These are phyloP conservation scores for Moesziomyces sp. DNA, from an alignment of 1,284 basidiomycete genomes.

Conservation along the genomic window DNA sequence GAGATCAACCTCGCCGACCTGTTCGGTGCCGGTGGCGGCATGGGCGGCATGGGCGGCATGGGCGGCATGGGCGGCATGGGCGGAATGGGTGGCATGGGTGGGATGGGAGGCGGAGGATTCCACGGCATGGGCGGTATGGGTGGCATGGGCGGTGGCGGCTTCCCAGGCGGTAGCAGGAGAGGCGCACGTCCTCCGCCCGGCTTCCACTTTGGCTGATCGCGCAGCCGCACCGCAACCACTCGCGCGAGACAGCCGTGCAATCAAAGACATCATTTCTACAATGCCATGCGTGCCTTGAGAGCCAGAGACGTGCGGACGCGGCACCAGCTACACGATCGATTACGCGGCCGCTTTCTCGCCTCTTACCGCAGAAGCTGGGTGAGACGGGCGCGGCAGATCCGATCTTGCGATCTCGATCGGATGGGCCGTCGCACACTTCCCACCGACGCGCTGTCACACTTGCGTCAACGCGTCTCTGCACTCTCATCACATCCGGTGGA, in stretches of 20 bases:
- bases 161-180: conserved; percentile 25
- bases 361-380: no score
- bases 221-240: not conserved
- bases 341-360: no score
- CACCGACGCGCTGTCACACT: no score
- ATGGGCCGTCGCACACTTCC: no score
- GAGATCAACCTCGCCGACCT: conserved; percentile 64
- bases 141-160: conserved; percentile 13
- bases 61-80: conserved; percentile 48
- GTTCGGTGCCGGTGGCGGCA: conserved; percentile 56
- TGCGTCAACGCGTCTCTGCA: no score
- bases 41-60: conserved; percentile 37
- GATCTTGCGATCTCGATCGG: no score
- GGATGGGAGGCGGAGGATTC: conserved; percentile 7
- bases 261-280: not conserved
- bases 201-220: conserved; percentile 48
- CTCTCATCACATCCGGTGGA: no score
- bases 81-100: conserved; percentile 33
- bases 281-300: not conserved
- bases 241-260: not conserved
- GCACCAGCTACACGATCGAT: no score
- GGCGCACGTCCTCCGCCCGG: conserved; percentile 43
- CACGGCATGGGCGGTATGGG: conserved; percentile 22
- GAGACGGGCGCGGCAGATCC: no score
- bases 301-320: not conserved